Evolutionary conservation across 108 stramenopile genomes (phyloP).

Genomic region (Nitzschia sp.): DNA sequence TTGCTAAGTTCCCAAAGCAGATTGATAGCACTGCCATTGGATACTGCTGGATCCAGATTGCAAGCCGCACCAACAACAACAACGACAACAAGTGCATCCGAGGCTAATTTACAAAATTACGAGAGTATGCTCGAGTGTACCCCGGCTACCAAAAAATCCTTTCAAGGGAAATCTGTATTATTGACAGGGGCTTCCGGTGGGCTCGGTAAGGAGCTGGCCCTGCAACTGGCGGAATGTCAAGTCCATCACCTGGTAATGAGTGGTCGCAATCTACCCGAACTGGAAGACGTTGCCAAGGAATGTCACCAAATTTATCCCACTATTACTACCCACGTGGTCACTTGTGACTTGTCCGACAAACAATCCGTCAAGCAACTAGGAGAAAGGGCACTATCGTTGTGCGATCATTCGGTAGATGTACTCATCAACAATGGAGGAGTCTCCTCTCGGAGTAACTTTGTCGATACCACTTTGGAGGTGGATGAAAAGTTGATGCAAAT

Average conservation of each 20-base stretch:
- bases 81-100: too few species aligned
- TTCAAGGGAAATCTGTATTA: slow-evolving; percentile 36
- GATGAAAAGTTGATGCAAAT: slow-evolving; percentile 81
- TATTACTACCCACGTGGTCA: slow-evolving; percentile 22
- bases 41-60: too few species aligned
- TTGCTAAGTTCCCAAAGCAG: too few species aligned
- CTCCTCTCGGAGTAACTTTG: slow-evolving; percentile 72
- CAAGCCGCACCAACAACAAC: too few species aligned
- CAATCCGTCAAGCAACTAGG: slow-evolving; percentile 50
- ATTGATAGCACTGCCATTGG: too few species aligned
- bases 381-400: slow-evolving; percentile 22
- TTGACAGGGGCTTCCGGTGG: slow-evolving; percentile 85
- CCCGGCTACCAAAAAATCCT: background rate
- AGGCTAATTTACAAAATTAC: slow-evolving; percentile 11
- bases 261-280: slow-evolving; percentile 51
- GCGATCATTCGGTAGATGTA: slow-evolving; percentile 49
- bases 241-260: slow-evolving; percentile 53
- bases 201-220: slow-evolving; percentile 59
- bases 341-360: slow-evolving; percentile 59
- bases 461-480: slow-evolving; percentile 70
- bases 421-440: slow-evolving; percentile 83
- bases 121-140: slow-evolving; percentile 3
- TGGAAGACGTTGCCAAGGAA: slow-evolving; percentile 55
- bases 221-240: slow-evolving; percentile 53
- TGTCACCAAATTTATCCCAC: slow-evolving; percentile 31